These are phyloP conservation scores for Marasmius fiardii DNA, from an alignment of 1,284 basidiomycete species.

Conservation along the genomic window DNA sequence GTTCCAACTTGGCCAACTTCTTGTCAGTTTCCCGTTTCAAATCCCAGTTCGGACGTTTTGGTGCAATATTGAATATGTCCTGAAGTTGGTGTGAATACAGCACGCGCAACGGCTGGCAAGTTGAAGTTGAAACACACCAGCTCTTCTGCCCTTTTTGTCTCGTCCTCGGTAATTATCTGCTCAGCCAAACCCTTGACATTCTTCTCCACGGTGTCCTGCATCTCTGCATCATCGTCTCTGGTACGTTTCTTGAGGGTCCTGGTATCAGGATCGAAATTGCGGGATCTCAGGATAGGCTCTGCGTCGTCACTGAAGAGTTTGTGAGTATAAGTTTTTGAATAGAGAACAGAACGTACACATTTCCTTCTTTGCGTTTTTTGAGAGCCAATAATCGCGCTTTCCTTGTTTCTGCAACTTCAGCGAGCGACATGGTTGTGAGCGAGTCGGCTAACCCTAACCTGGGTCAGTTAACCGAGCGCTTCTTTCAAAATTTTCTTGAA, in stretches of 20 bases:
- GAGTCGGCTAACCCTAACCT: not conserved
- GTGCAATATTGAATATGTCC: constrained; percentile 97
- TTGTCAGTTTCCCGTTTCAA: constrained; percentile 92
- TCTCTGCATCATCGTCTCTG: constrained; percentile 47
- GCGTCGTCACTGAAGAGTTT: constrained; percentile 3
- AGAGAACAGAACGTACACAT: constrained; percentile 24
- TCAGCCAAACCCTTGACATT: constrained; percentile 83
- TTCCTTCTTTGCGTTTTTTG: constrained; percentile 73
- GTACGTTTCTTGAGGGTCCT: constrained; percentile 70
- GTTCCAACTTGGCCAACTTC: constrained; percentile 85
- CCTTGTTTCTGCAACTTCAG: constrained; percentile 79
- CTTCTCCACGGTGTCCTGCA: constrained; percentile 87
- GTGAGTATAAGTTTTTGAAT: constrained; percentile 2
- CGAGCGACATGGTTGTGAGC: constrained; percentile 65
- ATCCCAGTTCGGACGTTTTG: constrained; percentile 96
- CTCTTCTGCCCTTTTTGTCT: constrained; percentile 80
- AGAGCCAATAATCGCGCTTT: constrained; percentile 84
- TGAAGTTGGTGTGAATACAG: constrained; percentile 28
- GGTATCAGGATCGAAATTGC: constrained; percentile 86
- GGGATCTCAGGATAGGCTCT: constrained; percentile 61
- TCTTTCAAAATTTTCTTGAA: too few species aligned
- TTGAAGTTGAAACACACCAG: constrained; percentile 54
- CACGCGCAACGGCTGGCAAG: constrained; percentile 1
- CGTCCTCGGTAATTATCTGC: constrained; percentile 82
- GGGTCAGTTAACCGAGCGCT: not conserved